phyloP scores from a whole-genome alignment of 208 protist species.

The Leishmania lainsoni region DNA sequence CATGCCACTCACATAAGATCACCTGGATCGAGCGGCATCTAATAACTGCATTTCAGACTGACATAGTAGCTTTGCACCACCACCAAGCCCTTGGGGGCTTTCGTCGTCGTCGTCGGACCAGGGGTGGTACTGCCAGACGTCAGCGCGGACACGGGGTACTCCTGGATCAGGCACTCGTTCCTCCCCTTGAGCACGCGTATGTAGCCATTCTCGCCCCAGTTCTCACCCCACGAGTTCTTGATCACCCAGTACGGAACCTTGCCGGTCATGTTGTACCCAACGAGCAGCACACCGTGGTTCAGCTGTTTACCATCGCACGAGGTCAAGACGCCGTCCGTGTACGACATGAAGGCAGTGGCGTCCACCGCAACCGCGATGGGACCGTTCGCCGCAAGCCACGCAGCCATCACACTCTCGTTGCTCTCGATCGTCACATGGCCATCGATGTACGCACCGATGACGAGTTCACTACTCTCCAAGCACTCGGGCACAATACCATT shows the following conservation, averaged over 20 bases:
- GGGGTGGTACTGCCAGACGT: neutral
- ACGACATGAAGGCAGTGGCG: constrained; percentile 60
- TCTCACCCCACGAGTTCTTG: constrained; percentile 84
- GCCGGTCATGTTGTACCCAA: constrained; percentile 69
- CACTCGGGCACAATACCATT: neutral
- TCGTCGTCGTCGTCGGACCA: constrained; percentile 10
- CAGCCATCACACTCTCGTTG: constrained; percentile 67
- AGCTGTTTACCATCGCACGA: constrained; percentile 43
- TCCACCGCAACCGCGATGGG: constrained; percentile 90
- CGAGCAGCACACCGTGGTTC: constrained; percentile 77
- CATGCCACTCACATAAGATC: too few species aligned
- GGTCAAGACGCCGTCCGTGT: constrained; percentile 64
- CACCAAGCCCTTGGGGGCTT: neutral
- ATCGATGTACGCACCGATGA: constrained; percentile 57
- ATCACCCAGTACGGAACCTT: constrained; percentile 84
- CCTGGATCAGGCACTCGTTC: constrained; percentile 50
- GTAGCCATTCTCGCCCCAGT: constrained; percentile 82
- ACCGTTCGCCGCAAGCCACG: constrained; percentile 64
- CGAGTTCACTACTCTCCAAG: constrained; percentile 10
- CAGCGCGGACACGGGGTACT: constrained; percentile 29
- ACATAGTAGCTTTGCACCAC: neutral
- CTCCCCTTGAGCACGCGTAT: constrained; percentile 58
- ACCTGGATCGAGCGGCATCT: too few species aligned
- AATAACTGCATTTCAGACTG: too few species aligned
- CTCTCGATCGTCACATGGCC: constrained; percentile 53